Evolutionary conservation across 2,329 filamentous ascomycete genomes (phyloP).

Genomic region (Talaromyces atroroseus): DNA sequence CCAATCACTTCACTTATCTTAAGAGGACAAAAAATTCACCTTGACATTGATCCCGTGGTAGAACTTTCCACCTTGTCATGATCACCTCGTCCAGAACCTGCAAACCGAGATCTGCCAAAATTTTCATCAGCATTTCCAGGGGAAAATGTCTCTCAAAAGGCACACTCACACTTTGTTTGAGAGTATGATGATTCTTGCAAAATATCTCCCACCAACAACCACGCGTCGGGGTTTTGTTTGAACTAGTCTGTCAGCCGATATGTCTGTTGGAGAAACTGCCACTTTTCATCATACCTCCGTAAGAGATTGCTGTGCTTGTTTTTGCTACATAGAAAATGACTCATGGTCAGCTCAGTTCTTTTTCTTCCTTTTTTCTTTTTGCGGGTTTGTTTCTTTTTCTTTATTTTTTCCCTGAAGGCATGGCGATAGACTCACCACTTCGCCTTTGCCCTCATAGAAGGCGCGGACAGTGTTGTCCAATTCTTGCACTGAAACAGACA

Average conservation of each 20-base stretch:
- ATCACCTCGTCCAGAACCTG: constrained; percentile 98
- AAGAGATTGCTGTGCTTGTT: constrained; percentile 84
- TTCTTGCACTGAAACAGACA: constrained; percentile 77
- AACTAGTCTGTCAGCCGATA: constrained; percentile 56
- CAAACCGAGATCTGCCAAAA: constrained; percentile 69
- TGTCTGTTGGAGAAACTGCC: constrained; percentile 12
- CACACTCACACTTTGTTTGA: constrained; percentile 83
- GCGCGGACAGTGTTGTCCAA: constrained; percentile 92
- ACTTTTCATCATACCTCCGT: constrained; percentile 66
- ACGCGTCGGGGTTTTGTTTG: constrained; percentile 97
- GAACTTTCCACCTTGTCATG: constrained; percentile 96
- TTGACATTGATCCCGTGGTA: constrained; percentile 93
- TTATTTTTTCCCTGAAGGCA: constrained; percentile 1
- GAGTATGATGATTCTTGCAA: constrained; percentile 87
- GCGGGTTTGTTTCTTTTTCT: too few relatives aligned
- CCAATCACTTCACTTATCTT: background rate
- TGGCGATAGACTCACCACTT: constrained; percentile 61
- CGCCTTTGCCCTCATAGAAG: constrained; percentile 96
- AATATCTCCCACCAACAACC: constrained; percentile 96
- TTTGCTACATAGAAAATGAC: constrained; percentile 61
- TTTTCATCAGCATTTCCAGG: background rate
- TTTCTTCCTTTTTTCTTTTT: too few relatives aligned
- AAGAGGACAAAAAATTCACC: constrained; percentile 45
- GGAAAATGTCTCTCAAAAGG: background rate
- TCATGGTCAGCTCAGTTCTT: background rate